Base-by-base conservation (phyloP, 495 filamentous ascomycete species). In the Annulohypoxylon stygium region DNA sequence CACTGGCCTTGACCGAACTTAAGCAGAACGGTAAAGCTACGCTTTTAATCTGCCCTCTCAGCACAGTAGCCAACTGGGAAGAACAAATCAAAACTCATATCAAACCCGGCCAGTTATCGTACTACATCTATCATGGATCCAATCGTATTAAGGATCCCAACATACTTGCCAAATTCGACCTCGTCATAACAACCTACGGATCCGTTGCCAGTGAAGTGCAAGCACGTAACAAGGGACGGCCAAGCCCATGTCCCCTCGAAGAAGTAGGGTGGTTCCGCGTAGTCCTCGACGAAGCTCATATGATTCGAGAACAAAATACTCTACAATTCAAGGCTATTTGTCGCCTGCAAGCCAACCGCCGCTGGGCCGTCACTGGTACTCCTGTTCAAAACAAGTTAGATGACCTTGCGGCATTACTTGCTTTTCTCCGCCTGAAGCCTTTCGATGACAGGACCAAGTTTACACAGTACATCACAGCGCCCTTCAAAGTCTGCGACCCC, bases 311-410 rank as follows among this genome's bases (percentile, higher is more conserved):
- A 74, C 92, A 93, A 70, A 86, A 83, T 16, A 95, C 95, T 0
- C 82, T 90, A 61, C 91, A 93, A 59, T 95, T 93, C 10, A 92
- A 93, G 76, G 91, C 93, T 1, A 90, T 95, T n/a, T 92, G 93
- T 71, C 86, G 88, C n/a, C 84, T 99, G 10, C 86, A 91, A 58
- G 92, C 93, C 4, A 87, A 92, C 74, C 89, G 96, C 25, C 90
- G 94, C 16, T 99, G 96, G 96, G 95, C 96, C 1, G 94, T 99
- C 8, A 98, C 96, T 2, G 95, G 95, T 50, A 97, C 93, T 0
- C 93, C 94, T 0, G 91, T 96, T 14, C 93, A 97, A 77, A 98
- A 99, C 77, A 91, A 93, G 23, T 86, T 99, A 5, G 94, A 97
- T 60, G 96, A 99, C 78, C 85, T 99, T 8, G 89, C 92, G 16